Evolutionary conservation across 352 stramenopile species (phyloP).

Genomic region (Globisporangium spinosum): DNA sequence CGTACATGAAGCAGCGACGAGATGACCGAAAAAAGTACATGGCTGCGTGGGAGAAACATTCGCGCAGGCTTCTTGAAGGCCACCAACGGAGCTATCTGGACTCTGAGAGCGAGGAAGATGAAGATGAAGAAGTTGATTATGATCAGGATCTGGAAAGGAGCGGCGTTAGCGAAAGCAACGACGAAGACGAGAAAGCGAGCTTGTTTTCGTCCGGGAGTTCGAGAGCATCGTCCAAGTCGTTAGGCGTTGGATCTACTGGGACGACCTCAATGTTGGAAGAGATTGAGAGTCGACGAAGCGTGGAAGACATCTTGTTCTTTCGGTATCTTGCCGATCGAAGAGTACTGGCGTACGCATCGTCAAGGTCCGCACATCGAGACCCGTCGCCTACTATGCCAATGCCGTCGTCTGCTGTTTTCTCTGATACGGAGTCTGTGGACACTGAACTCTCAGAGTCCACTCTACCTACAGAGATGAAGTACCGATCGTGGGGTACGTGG

Average conservation of each 20-base stretch:
- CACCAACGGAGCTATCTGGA: constrained; percentile 33
- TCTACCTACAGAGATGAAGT: constrained; percentile 66
- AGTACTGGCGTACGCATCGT: constrained; percentile 23
- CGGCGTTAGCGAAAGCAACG: constrained; percentile 7
- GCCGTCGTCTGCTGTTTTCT: constrained; percentile 45
- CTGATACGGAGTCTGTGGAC: constrained; percentile 78
- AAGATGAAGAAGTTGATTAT: constrained; percentile 50
- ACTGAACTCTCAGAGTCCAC: constrained; percentile 69
- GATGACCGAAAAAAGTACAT: constrained; percentile 74
- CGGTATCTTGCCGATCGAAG: constrained; percentile 71
- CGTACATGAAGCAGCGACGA: constrained; percentile 78
- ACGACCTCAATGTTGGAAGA: constrained; percentile 41
- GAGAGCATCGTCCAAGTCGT: constrained; percentile 6
- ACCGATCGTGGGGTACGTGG: constrained; percentile 79
- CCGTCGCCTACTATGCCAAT: constrained; percentile 32
- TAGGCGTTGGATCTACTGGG: neutral
- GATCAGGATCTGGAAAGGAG: constrained; percentile 10
- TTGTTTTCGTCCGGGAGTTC: constrained; percentile 7
- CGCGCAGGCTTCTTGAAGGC: constrained; percentile 25
- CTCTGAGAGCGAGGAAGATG: constrained; percentile 62
- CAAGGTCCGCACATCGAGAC: constrained; percentile 21
- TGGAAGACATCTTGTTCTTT: constrained; percentile 87
- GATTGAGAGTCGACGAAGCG: constrained; percentile 64
- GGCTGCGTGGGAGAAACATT: constrained; percentile 50
- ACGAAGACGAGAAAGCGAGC: constrained; percentile 7